phyloP scores from a whole-genome alignment of 192 early-diverging fungal genomes.

The Coemansia sp. region DNA sequence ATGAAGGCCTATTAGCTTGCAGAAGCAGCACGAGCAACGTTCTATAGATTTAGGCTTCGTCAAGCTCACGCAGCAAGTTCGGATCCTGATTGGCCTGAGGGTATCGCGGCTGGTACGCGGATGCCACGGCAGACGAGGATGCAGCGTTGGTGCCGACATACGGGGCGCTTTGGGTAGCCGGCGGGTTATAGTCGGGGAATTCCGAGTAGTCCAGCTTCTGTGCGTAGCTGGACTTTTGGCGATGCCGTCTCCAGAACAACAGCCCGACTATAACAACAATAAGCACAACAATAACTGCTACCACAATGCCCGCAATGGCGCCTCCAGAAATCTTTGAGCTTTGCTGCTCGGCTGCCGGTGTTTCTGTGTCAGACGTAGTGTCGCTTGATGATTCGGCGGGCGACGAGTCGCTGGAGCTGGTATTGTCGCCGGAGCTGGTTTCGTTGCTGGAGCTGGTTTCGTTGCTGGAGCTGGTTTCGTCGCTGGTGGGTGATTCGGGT shows the following conservation, averaged over 20 bases:
- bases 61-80: not conserved
- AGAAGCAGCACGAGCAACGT: too few species aligned
- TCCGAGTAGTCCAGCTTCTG: slow-evolving; percentile 40
- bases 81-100: not conserved
- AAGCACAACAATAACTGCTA: slow-evolving; percentile 21
- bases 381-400: not conserved
- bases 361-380: too few species aligned
- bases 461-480: not conserved
- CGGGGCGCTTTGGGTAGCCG: not conserved
- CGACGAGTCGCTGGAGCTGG: not conserved
- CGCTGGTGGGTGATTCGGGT: not conserved
- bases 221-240: slow-evolving; percentile 38
- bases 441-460: too few species aligned
- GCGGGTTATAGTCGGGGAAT: slow-evolving; percentile 48
- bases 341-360: not conserved
- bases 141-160: slow-evolving; percentile 2
- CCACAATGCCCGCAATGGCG: slow-evolving; percentile 39
- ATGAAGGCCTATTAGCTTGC: too few species aligned
- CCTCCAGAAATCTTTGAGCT: slow-evolving; percentile 18
- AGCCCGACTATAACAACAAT: slow-evolving; percentile 12
- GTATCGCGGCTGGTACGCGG: slow-evolving; percentile 4
- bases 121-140: slow-evolving; percentile 1
- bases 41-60: slow-evolving; percentile 1
- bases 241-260: slow-evolving; percentile 47
- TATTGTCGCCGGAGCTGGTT: too few species aligned